Conservation (phyloP, 768 basidiomycete species). For the Suillus americanus region DNA sequence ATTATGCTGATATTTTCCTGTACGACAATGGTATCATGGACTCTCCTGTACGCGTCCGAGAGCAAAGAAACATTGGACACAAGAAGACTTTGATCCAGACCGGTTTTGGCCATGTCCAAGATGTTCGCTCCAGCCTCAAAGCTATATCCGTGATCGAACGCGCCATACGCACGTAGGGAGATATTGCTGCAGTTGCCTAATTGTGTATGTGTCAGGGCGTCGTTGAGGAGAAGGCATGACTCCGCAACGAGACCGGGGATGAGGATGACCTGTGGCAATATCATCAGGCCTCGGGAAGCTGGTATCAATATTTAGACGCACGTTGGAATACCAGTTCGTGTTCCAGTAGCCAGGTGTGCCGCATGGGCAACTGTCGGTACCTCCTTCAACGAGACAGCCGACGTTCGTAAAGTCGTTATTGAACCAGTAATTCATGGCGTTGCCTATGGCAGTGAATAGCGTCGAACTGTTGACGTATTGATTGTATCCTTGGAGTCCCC, state of each 20-base stretch:
- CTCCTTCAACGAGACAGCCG: conserved; percentile 57
- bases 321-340: conserved; percentile 65
- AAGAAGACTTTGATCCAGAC: conserved; percentile 48
- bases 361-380: conserved; percentile 54
- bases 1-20: conserved; percentile 35
- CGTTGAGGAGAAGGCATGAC: conserved; percentile 54
- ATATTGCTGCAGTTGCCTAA: conserved; percentile 48
- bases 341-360: conserved; percentile 55
- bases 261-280: conserved; percentile 47
- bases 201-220: conserved; percentile 43
- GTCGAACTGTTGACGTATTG: conserved; percentile 41
- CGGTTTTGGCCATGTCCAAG: conserved; percentile 63
- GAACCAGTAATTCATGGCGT: conserved; percentile 67
- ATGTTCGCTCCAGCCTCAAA: conserved; percentile 64
- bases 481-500: conserved; percentile 42
- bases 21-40: conserved; percentile 55
- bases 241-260: conserved; percentile 59
- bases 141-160: conserved; percentile 45
- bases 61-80: conserved; percentile 43
- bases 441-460: conserved; percentile 41
- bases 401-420: conserved; percentile 52
- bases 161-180: conserved; percentile 48
- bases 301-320: conserved; percentile 21
- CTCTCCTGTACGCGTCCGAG: conserved; percentile 46
- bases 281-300: not conserved